Conservation (phyloP, 768 basidiomycete species). For the Lactifluus echinatus region DNA sequence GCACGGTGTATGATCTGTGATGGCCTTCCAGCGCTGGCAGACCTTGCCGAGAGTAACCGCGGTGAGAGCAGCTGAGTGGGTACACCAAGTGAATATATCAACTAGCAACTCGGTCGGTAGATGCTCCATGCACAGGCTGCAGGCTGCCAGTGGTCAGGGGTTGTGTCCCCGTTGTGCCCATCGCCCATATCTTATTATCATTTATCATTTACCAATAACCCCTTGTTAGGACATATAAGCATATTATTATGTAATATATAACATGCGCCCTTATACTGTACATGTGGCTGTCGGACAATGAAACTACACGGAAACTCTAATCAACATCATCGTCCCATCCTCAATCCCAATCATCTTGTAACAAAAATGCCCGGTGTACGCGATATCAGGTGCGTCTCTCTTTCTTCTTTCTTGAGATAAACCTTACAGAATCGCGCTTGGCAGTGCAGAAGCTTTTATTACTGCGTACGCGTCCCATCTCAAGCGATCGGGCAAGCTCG, state of each 20-base stretch:
- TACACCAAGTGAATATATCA: constrained; percentile 45
- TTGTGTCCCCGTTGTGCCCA: too few species aligned
- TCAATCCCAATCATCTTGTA: neutral
- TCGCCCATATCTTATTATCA: too few species aligned
- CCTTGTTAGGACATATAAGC: neutral
- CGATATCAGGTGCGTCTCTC: constrained; percentile 34
- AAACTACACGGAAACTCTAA: constrained; percentile 16
- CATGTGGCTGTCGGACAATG: constrained; percentile 15
- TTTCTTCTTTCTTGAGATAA: neutral
- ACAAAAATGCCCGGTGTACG: constrained; percentile 41
- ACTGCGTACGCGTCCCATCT: constrained; percentile 90
- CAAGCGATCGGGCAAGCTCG: constrained; percentile 98
- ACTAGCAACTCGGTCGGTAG: constrained; percentile 57
- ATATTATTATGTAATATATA: constrained; percentile 10
- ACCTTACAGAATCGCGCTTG: neutral
- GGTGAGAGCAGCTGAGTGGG: constrained; percentile 29
- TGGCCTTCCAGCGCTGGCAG: constrained; percentile 49
- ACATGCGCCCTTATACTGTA: constrained; percentile 8
- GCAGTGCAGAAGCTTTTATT: constrained; percentile 91
- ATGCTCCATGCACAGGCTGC: constrained; percentile 17
- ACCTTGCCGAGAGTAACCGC: constrained; percentile 45
- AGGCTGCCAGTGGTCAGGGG: neutral
- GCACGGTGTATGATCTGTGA: constrained; percentile 45
- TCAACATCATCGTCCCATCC: constrained; percentile 6
- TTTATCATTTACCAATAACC: too few species aligned